Base-by-base conservation (phyloP, 1,284 basidiomycete genomes). In the Mrakiaceae sp. region DNA sequence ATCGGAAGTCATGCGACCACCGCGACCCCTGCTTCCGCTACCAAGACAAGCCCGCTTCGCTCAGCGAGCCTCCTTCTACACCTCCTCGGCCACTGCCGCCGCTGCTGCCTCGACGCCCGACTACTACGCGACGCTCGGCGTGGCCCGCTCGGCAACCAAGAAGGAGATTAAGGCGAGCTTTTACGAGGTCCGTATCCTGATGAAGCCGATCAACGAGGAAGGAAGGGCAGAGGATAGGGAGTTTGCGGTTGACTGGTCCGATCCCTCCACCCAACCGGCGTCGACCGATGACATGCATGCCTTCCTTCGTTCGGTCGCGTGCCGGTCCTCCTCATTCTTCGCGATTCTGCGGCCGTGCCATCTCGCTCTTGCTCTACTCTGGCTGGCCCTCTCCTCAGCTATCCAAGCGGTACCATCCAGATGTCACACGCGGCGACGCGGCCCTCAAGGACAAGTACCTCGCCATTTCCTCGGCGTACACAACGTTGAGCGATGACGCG, bases 161-260 rank as follows among this genome's bases (percentile, higher is more conserved):
- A 67, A 69, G 46, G 62, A 70, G 54, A 71, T 72, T 62, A 71
- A 69, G 58, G 67, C 69, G n/a, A 68, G 66, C 63, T 72, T 72
- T 58, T 72, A 72, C 63, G 69, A 72, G 60, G 71, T 72, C 9
- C 50, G 67, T 49, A n/a, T 12, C 12, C 3, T 42, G 4, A 6
- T 54, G 16, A n/a, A 12, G 5, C 11, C 52, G 48, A 49, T 49
- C 48, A 27, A 27, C 48, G 48, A 49, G 48, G 48, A 14, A 49
- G 48, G 14, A 49, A 14, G 48, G 48, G 48, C 27, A 27, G 27
- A 27, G 27, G 27, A 27, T 27, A 27, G 27, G 27, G 27, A 27
- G 27, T 27, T 27, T 27, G 27, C 27, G 27, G 27, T 27, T 27
- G 27, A 27, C 27, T 27, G 27, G 27, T 27, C 27, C 27, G 27